Evolutionary conservation across 805 yeast genomes (phyloP).

Genomic region (Blastobotrys chiropterorum): DNA sequence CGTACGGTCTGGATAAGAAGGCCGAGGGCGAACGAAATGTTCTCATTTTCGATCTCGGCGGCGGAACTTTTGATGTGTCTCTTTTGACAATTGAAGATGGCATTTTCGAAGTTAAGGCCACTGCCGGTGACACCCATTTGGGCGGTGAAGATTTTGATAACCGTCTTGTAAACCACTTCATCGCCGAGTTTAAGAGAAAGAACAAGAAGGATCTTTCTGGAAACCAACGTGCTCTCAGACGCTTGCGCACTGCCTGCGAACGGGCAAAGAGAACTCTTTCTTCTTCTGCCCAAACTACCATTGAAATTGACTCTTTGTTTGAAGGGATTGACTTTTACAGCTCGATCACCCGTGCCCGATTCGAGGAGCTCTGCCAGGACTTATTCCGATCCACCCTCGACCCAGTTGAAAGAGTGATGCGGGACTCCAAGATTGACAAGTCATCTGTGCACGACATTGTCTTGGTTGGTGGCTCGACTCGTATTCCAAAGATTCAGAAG

Average conservation of each 20-base stretch:
- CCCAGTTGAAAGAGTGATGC: constrained; percentile 92
- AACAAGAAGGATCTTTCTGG: constrained; percentile 87
- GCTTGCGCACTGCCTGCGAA: constrained; percentile 98
- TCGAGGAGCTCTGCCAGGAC: constrained; percentile 93
- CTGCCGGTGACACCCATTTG: constrained; percentile 85
- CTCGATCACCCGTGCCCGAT: constrained; percentile 93
- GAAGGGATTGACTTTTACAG: constrained; percentile 97
- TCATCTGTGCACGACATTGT: constrained; percentile 87
- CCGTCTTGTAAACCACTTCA: constrained; percentile 91
- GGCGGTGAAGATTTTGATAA: constrained; percentile 99
- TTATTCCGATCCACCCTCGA: constrained; percentile 89
- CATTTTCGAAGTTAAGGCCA: constrained; percentile 93
- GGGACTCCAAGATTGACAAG: constrained; percentile 86
- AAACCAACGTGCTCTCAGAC: constrained; percentile 96
- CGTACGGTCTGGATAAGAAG: constrained; percentile 77
- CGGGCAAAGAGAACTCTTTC: constrained; percentile 98
- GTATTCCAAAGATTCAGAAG: constrained; percentile 96
- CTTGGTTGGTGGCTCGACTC: constrained; percentile 95
- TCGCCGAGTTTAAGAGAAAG: constrained; percentile 95
- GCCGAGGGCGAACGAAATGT: constrained; percentile 80
- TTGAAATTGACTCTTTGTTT: constrained; percentile 89
- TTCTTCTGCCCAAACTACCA: constrained; percentile 89
- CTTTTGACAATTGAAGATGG: constrained; percentile 90
- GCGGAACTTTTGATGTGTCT: constrained; percentile 98
- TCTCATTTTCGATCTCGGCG: constrained; percentile 93